Percentiles rank a stretch among this genome's conserved stretches.
Conservation (phyloP, 257 asterid genomes). For the Rubia yunnanensis region DNA sequence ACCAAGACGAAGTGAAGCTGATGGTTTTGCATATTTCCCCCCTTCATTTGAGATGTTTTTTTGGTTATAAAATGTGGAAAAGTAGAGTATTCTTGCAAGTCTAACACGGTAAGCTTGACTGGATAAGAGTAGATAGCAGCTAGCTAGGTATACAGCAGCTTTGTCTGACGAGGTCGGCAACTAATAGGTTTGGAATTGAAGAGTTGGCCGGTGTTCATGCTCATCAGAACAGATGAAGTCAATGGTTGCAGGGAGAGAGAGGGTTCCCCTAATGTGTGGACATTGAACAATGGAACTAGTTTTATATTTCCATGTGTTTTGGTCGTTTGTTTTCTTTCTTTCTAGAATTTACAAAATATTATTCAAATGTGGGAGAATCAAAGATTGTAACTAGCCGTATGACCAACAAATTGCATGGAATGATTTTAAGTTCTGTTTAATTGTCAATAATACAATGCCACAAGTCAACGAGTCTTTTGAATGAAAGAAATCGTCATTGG, state of each 20-base stretch:
- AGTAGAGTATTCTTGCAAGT: background rate
- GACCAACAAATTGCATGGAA: background rate
- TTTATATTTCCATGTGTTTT: background rate
- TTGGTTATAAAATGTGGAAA: background rate
- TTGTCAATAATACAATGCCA: background rate
- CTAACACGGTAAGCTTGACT: conserved; percentile 15
- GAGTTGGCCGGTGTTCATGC: background rate
- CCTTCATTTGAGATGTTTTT: background rate
- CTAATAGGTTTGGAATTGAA: background rate
- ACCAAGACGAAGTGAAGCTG: conserved; percentile 25
- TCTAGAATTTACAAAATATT: background rate
- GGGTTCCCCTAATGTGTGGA: too few species aligned
- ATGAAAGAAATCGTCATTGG: too few species aligned
- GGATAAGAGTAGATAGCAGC: background rate
- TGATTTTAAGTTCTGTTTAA: too few species aligned
- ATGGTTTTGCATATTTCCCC: conserved; percentile 2
- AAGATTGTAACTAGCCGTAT: background rate
- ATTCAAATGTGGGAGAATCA: background rate
- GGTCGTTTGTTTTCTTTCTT: background rate
- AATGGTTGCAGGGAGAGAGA: background rate
- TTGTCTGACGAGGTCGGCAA: background rate
- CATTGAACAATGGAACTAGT: background rate
- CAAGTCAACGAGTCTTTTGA: background rate
- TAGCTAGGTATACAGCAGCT: background rate
- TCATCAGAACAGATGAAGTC: background rate